Conservation (phyloP, 2,329 filamentous ascomycete genomes). For the Periconia macrospinosa region DNA sequence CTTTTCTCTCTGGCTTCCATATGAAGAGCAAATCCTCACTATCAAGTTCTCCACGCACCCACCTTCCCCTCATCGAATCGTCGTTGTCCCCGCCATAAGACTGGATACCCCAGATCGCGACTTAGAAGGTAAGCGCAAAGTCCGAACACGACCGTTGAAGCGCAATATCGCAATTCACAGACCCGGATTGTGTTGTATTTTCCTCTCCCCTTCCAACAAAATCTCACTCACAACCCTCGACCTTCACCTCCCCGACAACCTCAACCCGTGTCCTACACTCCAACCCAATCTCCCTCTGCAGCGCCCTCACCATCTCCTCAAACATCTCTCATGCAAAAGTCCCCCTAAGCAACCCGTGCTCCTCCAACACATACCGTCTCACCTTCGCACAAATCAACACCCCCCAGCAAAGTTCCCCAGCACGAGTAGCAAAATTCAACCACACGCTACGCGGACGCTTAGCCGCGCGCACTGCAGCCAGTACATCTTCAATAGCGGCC, state of each 20-base stretch:
- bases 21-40: too few relatives aligned
- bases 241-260: not conserved
- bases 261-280: not conserved
- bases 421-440: conserved; percentile 14
- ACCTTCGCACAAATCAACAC: conserved; percentile 25
- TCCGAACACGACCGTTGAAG: too few relatives aligned
- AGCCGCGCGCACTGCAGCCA: conserved; percentile 10
- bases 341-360: conserved; percentile 7
- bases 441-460: conserved; percentile 12
- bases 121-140: too few relatives aligned
- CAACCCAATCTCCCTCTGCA: not conserved
- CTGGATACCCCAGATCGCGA: too few relatives aligned
- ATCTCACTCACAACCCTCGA: too few relatives aligned
- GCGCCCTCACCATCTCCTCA: conserved; percentile 3
- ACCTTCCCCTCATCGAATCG: too few relatives aligned
- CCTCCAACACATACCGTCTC: conserved; percentile 14
- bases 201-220: too few relatives aligned
- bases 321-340: conserved; percentile 20
- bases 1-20: too few relatives aligned
- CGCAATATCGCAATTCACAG: too few relatives aligned
- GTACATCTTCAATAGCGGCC: conserved; percentile 8
- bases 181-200: too few relatives aligned
- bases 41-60: too few relatives aligned
- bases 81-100: too few relatives aligned
- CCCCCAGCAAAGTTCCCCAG: conserved; percentile 15